A percentile compares a stretch with the other conserved stretches of the same genome.
Evolutionary conservation across 2,329 filamentous ascomycete species (phyloP).

Genomic region (Ascocoryne sarcoides): DNA sequence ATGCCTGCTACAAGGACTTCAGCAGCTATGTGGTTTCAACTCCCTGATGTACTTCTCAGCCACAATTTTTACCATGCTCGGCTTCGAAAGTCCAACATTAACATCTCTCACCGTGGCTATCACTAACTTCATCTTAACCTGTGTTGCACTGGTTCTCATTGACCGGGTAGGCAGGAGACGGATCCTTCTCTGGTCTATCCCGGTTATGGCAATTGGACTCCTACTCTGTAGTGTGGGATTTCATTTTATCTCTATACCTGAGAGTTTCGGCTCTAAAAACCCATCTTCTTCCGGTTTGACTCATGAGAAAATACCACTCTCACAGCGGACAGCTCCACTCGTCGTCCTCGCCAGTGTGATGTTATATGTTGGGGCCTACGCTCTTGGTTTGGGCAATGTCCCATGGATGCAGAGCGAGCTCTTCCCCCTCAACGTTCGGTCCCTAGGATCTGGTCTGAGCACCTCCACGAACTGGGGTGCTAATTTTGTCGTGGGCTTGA

Average conservation of each 20-base stretch:
- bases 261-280: conserved; percentile 18
- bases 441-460: conserved; percentile 61
- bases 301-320: conserved; percentile 13
- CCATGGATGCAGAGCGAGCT: conserved; percentile 96
- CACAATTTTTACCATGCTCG: conserved; percentile 69
- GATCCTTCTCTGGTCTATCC: conserved; percentile 75
- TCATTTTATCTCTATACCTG: conserved; percentile 39
- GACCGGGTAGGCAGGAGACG: conserved; percentile 71
- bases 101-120: conserved; percentile 72
- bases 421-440: conserved; percentile 69
- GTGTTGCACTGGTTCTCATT: conserved; percentile 67
- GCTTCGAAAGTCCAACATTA: conserved; percentile 69
- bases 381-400: conserved; percentile 80
- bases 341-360: conserved; percentile 69
- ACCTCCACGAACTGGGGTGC: conserved; percentile 82
- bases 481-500: conserved; percentile 79
- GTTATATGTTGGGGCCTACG: conserved; percentile 77
- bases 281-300: conserved; percentile 21
- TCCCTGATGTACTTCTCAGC: conserved; percentile 89
- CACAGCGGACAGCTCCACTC: conserved; percentile 33
- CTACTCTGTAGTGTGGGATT: conserved; percentile 66
- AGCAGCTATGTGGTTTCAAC: conserved; percentile 87
- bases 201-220: conserved; percentile 72
- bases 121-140: conserved; percentile 74
- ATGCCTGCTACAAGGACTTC: conserved; percentile 75